These are phyloP conservation scores for Cladorrhinum sp. DNA, from an alignment of 2,329 filamentous ascomycete species.

Conservation along the genomic window DNA sequence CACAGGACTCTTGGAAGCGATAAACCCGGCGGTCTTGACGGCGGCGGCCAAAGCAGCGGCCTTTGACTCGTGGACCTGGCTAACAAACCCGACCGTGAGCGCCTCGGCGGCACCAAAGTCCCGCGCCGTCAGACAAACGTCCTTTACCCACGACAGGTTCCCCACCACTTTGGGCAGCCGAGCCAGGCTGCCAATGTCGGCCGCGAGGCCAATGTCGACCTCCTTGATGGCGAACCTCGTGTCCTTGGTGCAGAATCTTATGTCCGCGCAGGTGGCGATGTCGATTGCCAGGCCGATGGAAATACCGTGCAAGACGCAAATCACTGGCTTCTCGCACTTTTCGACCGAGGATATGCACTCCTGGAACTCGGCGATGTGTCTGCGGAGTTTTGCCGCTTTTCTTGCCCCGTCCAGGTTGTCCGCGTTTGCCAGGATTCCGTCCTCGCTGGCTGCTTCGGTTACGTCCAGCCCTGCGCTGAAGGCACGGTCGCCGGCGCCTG, in stretches of 20 bases:
- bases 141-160: conserved; percentile 73
- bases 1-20: conserved; percentile 82
- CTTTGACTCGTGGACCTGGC: conserved; percentile 62
- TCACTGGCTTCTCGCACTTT: conserved; percentile 87
- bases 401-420: conserved; percentile 58
- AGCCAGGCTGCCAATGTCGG: conserved; percentile 73
- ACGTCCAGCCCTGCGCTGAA: conserved; percentile 89
- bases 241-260: conserved; percentile 61
- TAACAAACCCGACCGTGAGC: conserved; percentile 66
- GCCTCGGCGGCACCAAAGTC: conserved; percentile 69
- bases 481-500: conserved; percentile 75
- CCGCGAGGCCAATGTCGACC: conserved; percentile 77
- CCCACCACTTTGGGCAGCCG: conserved; percentile 72
- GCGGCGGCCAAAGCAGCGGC: conserved; percentile 60
- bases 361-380: conserved; percentile 78
- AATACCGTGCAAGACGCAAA: conserved; percentile 77
- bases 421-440: conserved; percentile 41
- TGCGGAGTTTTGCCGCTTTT: conserved; percentile 58
- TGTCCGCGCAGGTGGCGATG: conserved; percentile 65
- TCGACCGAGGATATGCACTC: conserved; percentile 72
- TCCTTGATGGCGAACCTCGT: conserved; percentile 71
- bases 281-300: conserved; percentile 77
- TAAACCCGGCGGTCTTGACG: conserved; percentile 58
- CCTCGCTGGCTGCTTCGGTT: conserved; percentile 57
- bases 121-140: conserved; percentile 69